phyloP scores from a whole-genome alignment of 164 flowering plant genomes.

The Vitis amurensis region DNA sequence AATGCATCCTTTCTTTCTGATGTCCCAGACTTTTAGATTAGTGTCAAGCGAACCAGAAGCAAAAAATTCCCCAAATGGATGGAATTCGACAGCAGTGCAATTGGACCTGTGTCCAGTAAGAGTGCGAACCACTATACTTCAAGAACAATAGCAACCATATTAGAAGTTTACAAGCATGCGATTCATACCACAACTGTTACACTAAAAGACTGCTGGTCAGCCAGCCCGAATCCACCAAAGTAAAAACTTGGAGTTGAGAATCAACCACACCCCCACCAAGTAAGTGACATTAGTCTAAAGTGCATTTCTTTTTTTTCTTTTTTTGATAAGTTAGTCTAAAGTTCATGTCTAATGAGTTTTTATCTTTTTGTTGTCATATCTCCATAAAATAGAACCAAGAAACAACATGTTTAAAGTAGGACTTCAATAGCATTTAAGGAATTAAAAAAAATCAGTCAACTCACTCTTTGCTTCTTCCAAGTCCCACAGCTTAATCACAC shows the following conservation, averaged over 20 bases:
- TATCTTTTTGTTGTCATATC: not conserved
- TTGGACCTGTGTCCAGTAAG: constrained; percentile 78
- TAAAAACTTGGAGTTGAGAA: not conserved
- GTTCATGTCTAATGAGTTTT: not conserved
- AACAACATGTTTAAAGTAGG: not conserved
- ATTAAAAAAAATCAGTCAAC: constrained; percentile 26
- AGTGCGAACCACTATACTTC: constrained; percentile 81
- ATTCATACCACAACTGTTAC: not conserved
- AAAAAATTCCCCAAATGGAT: constrained; percentile 93
- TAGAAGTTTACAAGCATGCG: constrained; percentile 15
- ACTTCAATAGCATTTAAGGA: not conserved
- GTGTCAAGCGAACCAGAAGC: constrained; percentile 86
- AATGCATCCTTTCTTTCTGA: constrained; percentile 88
- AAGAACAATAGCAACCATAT: constrained; percentile 38
- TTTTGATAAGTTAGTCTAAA: not conserved
- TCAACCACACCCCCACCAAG: not conserved
- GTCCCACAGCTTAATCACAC: constrained; percentile 85
- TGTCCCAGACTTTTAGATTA: constrained; percentile 84
- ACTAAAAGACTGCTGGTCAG: not conserved
- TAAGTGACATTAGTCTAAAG: not conserved
- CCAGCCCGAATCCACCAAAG: not conserved
- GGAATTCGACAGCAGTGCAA: constrained; percentile 80
- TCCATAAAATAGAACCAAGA: not conserved
- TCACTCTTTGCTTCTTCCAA: constrained; percentile 85
- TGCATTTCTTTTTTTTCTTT: not conserved